Conservation (phyloP, 768 basidiomycete species). For the Glaciozyma martinii region DNA sequence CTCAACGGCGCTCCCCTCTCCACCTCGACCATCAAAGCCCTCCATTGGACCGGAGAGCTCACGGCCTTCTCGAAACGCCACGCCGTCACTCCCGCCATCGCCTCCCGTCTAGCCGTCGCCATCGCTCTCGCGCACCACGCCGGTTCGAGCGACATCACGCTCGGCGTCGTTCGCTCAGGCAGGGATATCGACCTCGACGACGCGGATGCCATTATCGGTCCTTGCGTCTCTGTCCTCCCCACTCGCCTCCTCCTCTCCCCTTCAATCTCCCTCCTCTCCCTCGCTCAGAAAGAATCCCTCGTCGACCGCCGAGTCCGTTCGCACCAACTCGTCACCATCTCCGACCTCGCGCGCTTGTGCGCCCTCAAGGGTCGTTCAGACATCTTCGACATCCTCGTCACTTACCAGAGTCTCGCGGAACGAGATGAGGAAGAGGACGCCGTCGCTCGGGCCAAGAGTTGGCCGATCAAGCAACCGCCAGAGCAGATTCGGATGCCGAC, state of each 20-base stretch:
- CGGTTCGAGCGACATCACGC: slow-evolving; percentile 1
- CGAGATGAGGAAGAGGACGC: slow-evolving; percentile 2
- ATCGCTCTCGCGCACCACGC: slow-evolving; percentile 21
- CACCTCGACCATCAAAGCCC: slow-evolving; percentile 13
- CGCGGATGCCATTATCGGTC: slow-evolving; percentile 28
- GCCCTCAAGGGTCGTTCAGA: slow-evolving; percentile 7
- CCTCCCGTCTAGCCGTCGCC: slow-evolving; percentile 22
- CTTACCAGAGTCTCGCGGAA: slow-evolving; percentile 28
- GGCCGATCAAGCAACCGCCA: slow-evolving; percentile 28
- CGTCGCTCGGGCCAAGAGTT: not conserved
- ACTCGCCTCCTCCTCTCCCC: slow-evolving; percentile 16
- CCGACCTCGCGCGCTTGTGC: slow-evolving; percentile 15
- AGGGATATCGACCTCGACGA: slow-evolving; percentile 25
- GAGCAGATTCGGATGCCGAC: slow-evolving; percentile 30
- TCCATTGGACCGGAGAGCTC: slow-evolving; percentile 23
- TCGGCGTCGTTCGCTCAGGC: slow-evolving; percentile 28
- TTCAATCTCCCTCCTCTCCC: slow-evolving; percentile 11
- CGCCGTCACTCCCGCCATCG: slow-evolving; percentile 30
- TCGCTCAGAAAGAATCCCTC: slow-evolving; percentile 7
- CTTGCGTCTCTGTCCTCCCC: slow-evolving; percentile 30
- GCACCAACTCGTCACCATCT: slow-evolving; percentile 27
- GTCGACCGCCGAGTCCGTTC: slow-evolving; percentile 19
- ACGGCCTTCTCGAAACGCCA: slow-evolving; percentile 3
- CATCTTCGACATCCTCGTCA: slow-evolving; percentile 30
- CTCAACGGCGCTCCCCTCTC: slow-evolving; percentile 21